Evolutionary conservation across 2,329 filamentous ascomycete species (phyloP).

Genomic region (Paecilomyces formosus): DNA sequence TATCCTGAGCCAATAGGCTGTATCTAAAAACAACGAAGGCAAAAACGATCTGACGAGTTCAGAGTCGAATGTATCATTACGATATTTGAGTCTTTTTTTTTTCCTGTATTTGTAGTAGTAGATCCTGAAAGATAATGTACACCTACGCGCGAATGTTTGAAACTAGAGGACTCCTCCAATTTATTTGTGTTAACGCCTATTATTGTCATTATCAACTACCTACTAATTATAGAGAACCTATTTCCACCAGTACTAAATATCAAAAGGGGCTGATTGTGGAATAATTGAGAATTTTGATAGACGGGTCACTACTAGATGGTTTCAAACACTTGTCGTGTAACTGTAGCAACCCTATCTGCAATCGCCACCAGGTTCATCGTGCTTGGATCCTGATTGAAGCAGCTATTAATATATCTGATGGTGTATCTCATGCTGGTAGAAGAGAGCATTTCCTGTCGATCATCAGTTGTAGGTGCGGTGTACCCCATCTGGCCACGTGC

Average conservation of each 20-base stretch:
- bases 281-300: too few relatives aligned
- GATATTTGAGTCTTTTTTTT: background rate
- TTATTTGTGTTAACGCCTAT: too few relatives aligned
- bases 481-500: background rate
- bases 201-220: too few relatives aligned
- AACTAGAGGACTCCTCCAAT: too few relatives aligned
- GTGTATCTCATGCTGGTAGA: background rate
- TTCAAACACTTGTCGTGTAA: too few relatives aligned
- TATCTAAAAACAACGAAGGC: background rate
- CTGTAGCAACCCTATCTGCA: background rate
- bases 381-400: background rate
- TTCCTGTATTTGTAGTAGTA: background rate
- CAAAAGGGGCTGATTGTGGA: too few relatives aligned
- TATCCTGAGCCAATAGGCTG: background rate
- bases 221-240: too few relatives aligned
- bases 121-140: too few relatives aligned
- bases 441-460: background rate
- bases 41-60: background rate
- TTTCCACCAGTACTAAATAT: too few relatives aligned
- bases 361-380: background rate
- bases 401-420: background rate
- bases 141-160: too few relatives aligned
- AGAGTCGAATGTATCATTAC: background rate
- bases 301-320: too few relatives aligned
- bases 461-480: background rate